Evolutionary conservation across 1,139 yeast species (phyloP).

Genomic region (Protomyces pachydermus): DNA sequence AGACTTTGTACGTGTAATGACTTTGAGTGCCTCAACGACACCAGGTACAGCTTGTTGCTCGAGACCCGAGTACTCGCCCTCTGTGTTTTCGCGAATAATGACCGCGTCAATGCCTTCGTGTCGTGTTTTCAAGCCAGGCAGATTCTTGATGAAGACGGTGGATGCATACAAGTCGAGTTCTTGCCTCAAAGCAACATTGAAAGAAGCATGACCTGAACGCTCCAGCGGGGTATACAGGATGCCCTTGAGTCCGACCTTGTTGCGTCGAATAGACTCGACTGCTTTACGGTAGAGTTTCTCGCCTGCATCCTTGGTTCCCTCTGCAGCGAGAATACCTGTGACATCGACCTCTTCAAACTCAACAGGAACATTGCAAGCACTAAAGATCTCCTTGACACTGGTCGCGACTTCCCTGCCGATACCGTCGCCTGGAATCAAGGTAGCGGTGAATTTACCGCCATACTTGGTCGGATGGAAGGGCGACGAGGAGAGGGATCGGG

Average conservation of each 20-base stretch:
- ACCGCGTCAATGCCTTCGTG: constrained; percentile 86
- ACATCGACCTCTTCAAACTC: constrained; percentile 92
- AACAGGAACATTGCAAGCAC: constrained; percentile 79
- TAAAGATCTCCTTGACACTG: constrained; percentile 85
- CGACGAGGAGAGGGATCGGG: constrained; percentile 43
- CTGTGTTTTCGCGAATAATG: constrained; percentile 93
- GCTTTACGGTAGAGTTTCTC: constrained; percentile 61
- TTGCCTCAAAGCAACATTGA: constrained; percentile 94
- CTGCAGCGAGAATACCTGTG: constrained; percentile 53
- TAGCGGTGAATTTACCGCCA: constrained; percentile 71
- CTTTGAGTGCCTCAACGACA: constrained; percentile 93
- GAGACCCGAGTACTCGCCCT: constrained; percentile 97
- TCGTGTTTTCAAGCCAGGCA: constrained; percentile 90
- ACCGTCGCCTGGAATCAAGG: constrained; percentile 89
- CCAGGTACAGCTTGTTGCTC: constrained; percentile 98
- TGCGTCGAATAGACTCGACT: constrained; percentile 85
- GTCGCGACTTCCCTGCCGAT: constrained; percentile 94
- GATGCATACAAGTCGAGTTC: constrained; percentile 94
- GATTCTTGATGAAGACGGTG: constrained; percentile 83
- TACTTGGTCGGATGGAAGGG: constrained; percentile 78
- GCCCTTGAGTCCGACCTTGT: constrained; percentile 95
- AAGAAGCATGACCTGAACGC: constrained; percentile 67
- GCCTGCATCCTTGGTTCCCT: constrained; percentile 49
- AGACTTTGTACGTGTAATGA: constrained; percentile 88
- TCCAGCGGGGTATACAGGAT: constrained; percentile 85